Conservation (phyloP, 2,329 filamentous ascomycete genomes). For the Penicillium brevicompactum region DNA sequence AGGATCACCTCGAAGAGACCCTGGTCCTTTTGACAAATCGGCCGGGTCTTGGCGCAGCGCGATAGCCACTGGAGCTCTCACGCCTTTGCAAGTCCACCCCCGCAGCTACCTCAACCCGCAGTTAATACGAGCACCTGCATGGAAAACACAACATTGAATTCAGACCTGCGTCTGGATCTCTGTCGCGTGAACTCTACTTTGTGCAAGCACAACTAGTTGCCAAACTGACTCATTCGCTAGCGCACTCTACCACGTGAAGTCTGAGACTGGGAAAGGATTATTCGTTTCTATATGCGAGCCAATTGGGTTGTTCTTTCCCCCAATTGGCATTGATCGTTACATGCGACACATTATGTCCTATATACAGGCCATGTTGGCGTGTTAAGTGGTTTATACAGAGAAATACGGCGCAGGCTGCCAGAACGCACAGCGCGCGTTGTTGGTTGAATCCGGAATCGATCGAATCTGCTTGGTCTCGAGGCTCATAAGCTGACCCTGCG, state of each 20-base stretch:
- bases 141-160: not conserved
- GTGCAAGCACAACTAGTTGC: too few relatives aligned
- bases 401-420: constrained; percentile 55
- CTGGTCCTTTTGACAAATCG: not conserved
- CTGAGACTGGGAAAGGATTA: not conserved
- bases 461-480: constrained; percentile 47
- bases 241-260: not conserved
- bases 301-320: not conserved
- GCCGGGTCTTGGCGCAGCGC: not conserved
- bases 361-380: not conserved
- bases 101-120: not conserved
- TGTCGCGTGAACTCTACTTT: too few relatives aligned
- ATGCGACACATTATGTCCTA: not conserved
- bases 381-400: constrained; percentile 6
- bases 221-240: not conserved
- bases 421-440: constrained; percentile 53
- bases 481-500: constrained; percentile 46
- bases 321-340: not conserved
- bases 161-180: not conserved
- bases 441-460: constrained; percentile 48
- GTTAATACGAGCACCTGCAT: not conserved
- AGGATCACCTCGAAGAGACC: not conserved
- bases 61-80: not conserved
- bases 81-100: not conserved
- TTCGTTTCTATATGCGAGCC: not conserved